phyloP scores from a whole-genome alignment of 2,329 filamentous ascomycete species.

The Fusarium fracticaudum region DNA sequence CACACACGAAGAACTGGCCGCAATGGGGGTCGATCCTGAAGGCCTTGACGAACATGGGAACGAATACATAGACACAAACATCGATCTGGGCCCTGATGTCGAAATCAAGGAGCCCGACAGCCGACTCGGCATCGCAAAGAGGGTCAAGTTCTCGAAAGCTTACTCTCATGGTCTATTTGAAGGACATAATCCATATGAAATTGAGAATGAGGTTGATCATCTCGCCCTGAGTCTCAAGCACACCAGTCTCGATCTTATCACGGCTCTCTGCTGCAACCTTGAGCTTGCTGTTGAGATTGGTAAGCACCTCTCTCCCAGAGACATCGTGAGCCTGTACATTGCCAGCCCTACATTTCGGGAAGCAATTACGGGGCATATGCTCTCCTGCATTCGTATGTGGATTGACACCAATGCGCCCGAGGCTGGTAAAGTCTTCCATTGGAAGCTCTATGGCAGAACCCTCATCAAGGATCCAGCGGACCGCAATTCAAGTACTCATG shows the following conservation, averaged over 20 bases:
- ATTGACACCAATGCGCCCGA: conserved; percentile 63
- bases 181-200: conserved; percentile 43
- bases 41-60: neutral
- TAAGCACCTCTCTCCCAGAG: conserved; percentile 61
- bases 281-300: conserved; percentile 66
- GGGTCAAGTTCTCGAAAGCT: conserved; percentile 44
- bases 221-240: conserved; percentile 36
- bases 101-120: conserved; percentile 11
- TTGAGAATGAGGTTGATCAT: conserved; percentile 17
- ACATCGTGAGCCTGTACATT: conserved; percentile 72
- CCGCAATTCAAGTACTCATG: conserved; percentile 48
- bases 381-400: conserved; percentile 66
- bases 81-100: conserved; percentile 5
- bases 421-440: conserved; percentile 67
- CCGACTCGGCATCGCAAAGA: conserved; percentile 29
- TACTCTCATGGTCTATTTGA: conserved; percentile 44
- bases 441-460: conserved; percentile 65
- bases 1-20: conserved; percentile 18
- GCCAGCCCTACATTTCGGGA: conserved; percentile 71
- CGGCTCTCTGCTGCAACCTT: conserved; percentile 53
- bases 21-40: conserved; percentile 5
- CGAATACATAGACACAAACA: neutral
- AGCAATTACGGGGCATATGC: conserved; percentile 67
- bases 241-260: conserved; percentile 54
- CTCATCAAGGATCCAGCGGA: conserved; percentile 69